Evolutionary conservation across 805 yeast species (phyloP).

Genomic region (Candida ipomoeae): DNA sequence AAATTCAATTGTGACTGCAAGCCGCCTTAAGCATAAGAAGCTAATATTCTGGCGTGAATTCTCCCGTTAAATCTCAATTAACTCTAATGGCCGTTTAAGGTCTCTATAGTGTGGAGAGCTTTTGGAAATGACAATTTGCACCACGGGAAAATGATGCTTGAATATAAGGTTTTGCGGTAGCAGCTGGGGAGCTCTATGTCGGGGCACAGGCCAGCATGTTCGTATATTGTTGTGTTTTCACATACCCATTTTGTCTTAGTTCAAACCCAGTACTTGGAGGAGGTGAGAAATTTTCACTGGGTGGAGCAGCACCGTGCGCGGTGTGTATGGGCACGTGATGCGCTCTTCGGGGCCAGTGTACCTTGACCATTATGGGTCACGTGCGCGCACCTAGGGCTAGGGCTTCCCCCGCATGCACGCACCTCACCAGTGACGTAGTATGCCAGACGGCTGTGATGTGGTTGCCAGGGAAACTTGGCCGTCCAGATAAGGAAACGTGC

Average conservation of each 20-base stretch:
- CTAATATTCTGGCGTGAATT: not conserved
- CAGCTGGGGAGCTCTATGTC: not conserved
- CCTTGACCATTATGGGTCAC: conserved; percentile 2
- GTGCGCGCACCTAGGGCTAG: conserved; percentile 17
- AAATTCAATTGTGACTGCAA: not conserved
- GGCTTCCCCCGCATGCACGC: conserved; percentile 6
- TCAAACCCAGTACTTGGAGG: conserved; percentile 1
- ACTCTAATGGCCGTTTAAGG: not conserved
- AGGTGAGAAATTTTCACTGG: conserved; percentile 19
- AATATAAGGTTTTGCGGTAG: not conserved
- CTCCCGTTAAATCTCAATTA: not conserved
- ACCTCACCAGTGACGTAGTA: not conserved
- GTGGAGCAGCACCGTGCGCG: conserved; percentile 8
- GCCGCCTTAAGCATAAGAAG: not conserved
- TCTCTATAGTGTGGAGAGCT: not conserved
- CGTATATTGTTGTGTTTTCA: not conserved
- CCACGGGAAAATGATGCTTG: not conserved
- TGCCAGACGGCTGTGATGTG: too few relatives aligned
- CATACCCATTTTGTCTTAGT: conserved; percentile 21
- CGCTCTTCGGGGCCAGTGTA: not conserved
- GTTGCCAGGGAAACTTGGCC: too few relatives aligned
- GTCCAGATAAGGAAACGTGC: not conserved
- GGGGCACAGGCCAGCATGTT: not conserved
- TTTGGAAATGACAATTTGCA: not conserved
- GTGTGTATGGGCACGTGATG: conserved; percentile 9